Evolutionary conservation across 129 eudicot species (phyloP).

Genomic region (Heracleum sosnowskyi): DNA sequence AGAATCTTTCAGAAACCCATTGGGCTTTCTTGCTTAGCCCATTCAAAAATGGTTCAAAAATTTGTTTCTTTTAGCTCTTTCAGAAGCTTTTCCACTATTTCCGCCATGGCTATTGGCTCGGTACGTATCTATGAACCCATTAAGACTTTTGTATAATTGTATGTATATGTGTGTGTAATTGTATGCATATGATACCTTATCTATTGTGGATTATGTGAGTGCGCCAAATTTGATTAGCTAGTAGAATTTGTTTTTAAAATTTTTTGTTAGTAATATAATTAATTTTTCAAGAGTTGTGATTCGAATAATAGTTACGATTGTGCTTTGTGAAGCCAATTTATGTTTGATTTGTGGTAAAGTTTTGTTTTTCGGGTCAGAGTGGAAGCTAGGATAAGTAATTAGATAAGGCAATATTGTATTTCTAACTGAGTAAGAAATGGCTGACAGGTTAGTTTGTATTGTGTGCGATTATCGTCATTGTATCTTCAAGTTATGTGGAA

Average conservation of each 20-base stretch:
- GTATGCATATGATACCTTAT: neutral
- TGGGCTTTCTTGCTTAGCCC: conserved; percentile 10
- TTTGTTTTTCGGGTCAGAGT: neutral
- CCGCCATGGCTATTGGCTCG: conserved; percentile 50
- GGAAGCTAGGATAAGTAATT: neutral
- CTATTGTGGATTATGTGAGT: neutral
- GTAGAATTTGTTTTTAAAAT: neutral
- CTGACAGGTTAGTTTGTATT: neutral
- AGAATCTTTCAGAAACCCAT: conserved; percentile 5
- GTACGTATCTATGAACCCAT: conserved; percentile 23
- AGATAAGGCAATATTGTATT: neutral
- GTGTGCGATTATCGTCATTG: neutral
- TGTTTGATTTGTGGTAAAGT: neutral
- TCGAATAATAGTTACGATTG: neutral
- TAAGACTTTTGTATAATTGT: too few species aligned
- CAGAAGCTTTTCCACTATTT: conserved; percentile 28
- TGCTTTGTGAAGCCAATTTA: neutral
- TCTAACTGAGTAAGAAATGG: neutral
- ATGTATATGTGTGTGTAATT: neutral
- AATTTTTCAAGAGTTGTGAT: neutral
- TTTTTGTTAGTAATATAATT: neutral
- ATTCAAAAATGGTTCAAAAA: neutral
- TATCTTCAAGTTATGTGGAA: neutral
- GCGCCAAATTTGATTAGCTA: neutral
- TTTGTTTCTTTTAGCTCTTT: conserved; percentile 14